A percentile compares a stretch with the other conserved stretches of the same genome.
phyloP scores from a whole-genome alignment of 2,329 filamentous ascomycete species.

The Fusarium neocosmosporiellum region DNA sequence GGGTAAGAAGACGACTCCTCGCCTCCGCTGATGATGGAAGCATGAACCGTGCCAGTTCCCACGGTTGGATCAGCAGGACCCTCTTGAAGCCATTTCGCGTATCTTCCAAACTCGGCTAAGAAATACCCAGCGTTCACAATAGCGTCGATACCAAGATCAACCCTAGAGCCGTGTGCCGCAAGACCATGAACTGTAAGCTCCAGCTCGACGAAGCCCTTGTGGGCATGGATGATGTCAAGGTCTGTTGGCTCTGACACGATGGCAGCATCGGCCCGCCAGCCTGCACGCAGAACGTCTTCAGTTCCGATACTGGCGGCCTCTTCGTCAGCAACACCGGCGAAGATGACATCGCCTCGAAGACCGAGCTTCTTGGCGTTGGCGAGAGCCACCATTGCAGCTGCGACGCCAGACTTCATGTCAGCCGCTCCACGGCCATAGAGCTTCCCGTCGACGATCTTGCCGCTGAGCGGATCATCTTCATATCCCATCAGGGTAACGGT shows the following conservation, averaged over 20 bases:
- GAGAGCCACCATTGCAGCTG: constrained; percentile 57
- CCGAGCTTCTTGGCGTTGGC: constrained; percentile 51
- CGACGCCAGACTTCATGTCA: constrained; percentile 65
- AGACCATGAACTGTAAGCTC: constrained; percentile 56
- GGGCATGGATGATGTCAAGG: constrained; percentile 55
- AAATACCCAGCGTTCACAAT: constrained; percentile 61
- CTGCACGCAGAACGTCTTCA: constrained; percentile 59
- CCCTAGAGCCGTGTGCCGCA: constrained; percentile 57
- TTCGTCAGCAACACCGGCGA: constrained; percentile 66
- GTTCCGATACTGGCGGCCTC: constrained; percentile 64
- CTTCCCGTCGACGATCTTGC: constrained; percentile 51
- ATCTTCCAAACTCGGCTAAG: constrained; percentile 56
- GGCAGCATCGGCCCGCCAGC: constrained; percentile 65
- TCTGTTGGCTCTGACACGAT: constrained; percentile 61
- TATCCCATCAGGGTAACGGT: constrained; percentile 62
- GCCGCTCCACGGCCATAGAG: constrained; percentile 59
- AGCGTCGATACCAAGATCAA: constrained; percentile 60
- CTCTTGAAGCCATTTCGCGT: constrained; percentile 49
- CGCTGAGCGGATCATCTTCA: constrained; percentile 57
- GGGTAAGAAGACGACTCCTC: constrained; percentile 65
- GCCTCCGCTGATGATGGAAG: constrained; percentile 60
- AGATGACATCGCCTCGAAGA: constrained; percentile 61
- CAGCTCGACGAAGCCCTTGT: constrained; percentile 63
- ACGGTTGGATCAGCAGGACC: constrained; percentile 46
- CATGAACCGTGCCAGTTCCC: constrained; percentile 58